Conservation (phyloP, 2,329 filamentous ascomycete species). For the Pseudofabraea citricarpa region DNA sequence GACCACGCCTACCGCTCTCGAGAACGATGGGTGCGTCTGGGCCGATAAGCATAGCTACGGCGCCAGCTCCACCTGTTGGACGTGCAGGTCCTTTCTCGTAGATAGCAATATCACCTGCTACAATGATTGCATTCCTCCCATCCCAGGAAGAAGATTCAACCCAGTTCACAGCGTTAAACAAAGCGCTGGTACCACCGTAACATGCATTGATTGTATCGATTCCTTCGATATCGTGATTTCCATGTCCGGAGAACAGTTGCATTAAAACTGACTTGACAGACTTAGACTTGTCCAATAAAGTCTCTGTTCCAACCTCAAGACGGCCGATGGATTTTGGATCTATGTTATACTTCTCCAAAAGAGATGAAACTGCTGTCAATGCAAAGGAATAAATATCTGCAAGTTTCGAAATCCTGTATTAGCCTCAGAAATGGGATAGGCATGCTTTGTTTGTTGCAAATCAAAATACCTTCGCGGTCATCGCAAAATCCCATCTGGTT, state of each 20-base stretch:
- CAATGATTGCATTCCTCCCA: slow-evolving; percentile 69
- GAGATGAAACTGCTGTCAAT: slow-evolving; percentile 69
- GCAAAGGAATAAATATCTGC: slow-evolving; percentile 76
- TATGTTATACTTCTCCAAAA: slow-evolving; percentile 74
- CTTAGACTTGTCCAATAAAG: slow-evolving; percentile 80
- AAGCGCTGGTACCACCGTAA: slow-evolving; percentile 76
- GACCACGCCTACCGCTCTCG: slow-evolving; percentile 71
- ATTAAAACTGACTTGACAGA: slow-evolving; percentile 80
- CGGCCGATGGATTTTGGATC: slow-evolving; percentile 70
- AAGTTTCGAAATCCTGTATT: background rate
- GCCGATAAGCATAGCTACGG: slow-evolving; percentile 70
- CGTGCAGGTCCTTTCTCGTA: slow-evolving; percentile 77
- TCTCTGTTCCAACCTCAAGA: slow-evolving; percentile 78
- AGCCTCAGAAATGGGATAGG: background rate
- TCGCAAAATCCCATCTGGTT: slow-evolving; percentile 86
- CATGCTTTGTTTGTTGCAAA: slow-evolving; percentile 13
- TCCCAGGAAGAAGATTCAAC: slow-evolving; percentile 80
- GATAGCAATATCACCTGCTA: slow-evolving; percentile 74
- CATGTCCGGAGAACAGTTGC: slow-evolving; percentile 65
- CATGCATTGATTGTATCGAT: slow-evolving; percentile 77
- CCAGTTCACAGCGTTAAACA: slow-evolving; percentile 79
- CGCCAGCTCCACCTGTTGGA: slow-evolving; percentile 72
- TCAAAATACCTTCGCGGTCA: slow-evolving; percentile 60
- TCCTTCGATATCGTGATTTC: slow-evolving; percentile 76
- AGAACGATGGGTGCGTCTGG: slow-evolving; percentile 69